Evolutionary conservation across 495 filamentous ascomycete genomes (phyloP), one percentile per base, ranked within the genome.

Genomic region (Tuber aestivum): DNA sequence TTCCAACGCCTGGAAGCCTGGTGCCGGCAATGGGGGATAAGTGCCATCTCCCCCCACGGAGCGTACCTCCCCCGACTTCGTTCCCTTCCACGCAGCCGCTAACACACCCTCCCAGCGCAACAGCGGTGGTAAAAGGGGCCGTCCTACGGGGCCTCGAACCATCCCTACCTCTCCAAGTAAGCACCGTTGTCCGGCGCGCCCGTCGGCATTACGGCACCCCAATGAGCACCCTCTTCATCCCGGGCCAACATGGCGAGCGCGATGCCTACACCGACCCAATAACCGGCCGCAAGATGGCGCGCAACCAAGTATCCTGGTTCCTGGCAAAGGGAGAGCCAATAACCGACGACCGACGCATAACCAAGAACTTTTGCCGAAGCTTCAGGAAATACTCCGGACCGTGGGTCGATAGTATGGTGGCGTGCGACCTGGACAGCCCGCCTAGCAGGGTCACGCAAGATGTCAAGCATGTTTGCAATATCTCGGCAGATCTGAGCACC

Each of bases 71-170:
- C 61, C 45, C 45, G 27, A 61, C 56, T 40, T 56, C 73, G 37
- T 6, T 75, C 10, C 35, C 72, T 75, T 69, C 65, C 48, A 56
- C 27, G 0, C 69, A 76, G 12, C 65, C 70, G 3, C 40, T 38
- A 35, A 35, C 44, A 4, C 48, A n/a, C 44, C n/a, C 35, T 18
- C 73, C 40, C 69, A 44, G 41, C 37, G 70, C 70, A 76, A 79
- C 78, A 20, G 78, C 78, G 6, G 78, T 79, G 21, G 78, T 79
- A 38, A 80, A 80, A 32, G 81, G 81, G 18, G 81, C 81, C 4
- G 73, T 82, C 12, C 61, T 75, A 2, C 77, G 80, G 16, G 81
- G 80, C 10, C 70, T 82, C 12, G 80, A 82, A 18, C 23, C 70
- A 2, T 69, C 82, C 35, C 69, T 82, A n/a, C 74, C 78, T 14